phyloP scores from a whole-genome alignment of 129 eudicot species.

The Ambrosia trifida region DNA sequence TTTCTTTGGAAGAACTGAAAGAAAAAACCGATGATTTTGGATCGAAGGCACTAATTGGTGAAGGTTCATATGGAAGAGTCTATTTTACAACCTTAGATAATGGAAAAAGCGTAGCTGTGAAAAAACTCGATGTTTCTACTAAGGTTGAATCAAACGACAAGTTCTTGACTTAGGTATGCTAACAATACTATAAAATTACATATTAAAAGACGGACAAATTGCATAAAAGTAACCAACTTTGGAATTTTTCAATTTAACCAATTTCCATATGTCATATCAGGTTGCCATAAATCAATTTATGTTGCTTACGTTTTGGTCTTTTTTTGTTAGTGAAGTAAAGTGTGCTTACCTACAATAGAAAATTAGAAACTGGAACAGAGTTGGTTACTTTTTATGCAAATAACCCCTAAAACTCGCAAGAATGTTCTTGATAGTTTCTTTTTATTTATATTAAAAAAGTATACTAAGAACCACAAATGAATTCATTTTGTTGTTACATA shows the following conservation, averaged over 20 bases:
- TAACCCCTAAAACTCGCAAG: too few species aligned
- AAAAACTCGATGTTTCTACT: constrained; percentile 52
- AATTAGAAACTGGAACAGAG: neutral
- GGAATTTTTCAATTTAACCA: neutral
- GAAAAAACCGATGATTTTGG: constrained; percentile 54
- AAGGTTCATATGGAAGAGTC: constrained; percentile 54
- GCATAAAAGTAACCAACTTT: neutral
- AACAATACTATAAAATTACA: constrained; percentile 4
- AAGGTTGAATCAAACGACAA: constrained; percentile 43
- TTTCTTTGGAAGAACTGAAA: constrained; percentile 41
- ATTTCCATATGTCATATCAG: neutral
- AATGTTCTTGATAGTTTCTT: too few species aligned
- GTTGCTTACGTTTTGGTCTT: neutral
- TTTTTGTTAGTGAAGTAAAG: neutral
- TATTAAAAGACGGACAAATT: neutral
- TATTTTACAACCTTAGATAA: constrained; percentile 43
- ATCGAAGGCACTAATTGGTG: constrained; percentile 45
- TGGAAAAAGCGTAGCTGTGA: constrained; percentile 47
- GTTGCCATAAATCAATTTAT: too few species aligned
- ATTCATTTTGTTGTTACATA: too few species aligned
- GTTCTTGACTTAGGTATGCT: constrained; percentile 44
- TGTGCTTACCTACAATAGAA: neutral
- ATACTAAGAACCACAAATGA: too few species aligned
- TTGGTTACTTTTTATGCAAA: constrained; percentile 1
- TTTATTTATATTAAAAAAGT: too few species aligned